Conservation (phyloP, 208 protist species). For the Naegleria lovaniensis region DNA sequence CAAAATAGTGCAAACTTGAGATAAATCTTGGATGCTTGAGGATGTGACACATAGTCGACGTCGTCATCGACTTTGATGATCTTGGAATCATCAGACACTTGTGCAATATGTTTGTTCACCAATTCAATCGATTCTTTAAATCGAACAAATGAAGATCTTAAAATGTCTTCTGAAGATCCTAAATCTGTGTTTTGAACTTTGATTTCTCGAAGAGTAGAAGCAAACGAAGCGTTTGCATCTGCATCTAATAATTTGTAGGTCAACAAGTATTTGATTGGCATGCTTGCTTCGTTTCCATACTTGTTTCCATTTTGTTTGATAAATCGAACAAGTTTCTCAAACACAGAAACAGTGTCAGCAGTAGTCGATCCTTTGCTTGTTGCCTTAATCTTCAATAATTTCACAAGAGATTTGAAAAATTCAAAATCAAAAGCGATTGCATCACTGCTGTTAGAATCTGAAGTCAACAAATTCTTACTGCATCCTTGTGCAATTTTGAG, state of each 20-base stretch:
- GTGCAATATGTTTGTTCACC: neutral
- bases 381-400: conserved; percentile 52
- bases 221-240: neutral
- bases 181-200: no score
- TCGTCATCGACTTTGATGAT: neutral
- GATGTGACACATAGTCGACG: neutral
- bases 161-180: neutral
- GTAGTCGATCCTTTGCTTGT: neutral
- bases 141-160: neutral
- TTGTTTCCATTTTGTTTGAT: neutral
- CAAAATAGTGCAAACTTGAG: conserved; percentile 53
- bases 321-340: neutral
- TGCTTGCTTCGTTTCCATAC: neutral
- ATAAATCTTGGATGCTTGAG: conserved; percentile 39
- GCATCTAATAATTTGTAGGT: neutral
- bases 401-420: conserved; percentile 49
- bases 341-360: neutral
- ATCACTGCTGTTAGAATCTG: conserved; percentile 40
- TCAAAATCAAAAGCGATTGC: neutral
- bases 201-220: neutral
- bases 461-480: conserved; percentile 36
- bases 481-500: conserved; percentile 50
- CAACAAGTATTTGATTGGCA: neutral
- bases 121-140: neutral
- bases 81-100: no score